These are phyloP conservation scores for Tylopilus orsonianus DNA, from an alignment of 1,284 basidiomycete species.

Conservation along the genomic window DNA sequence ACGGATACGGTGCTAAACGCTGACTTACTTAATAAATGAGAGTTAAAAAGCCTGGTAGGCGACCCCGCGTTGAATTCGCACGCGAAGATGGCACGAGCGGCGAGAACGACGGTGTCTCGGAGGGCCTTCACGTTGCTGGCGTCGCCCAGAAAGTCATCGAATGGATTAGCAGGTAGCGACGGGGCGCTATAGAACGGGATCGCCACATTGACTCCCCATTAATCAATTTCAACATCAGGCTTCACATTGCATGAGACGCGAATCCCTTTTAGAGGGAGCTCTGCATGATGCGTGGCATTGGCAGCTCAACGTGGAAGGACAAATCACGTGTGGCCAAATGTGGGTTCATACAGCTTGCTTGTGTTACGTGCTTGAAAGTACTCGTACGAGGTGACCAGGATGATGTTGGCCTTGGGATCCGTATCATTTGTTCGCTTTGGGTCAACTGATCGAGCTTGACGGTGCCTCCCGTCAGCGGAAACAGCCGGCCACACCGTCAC, in stretches of 20 bases:
- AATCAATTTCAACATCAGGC: conserved; percentile 2
- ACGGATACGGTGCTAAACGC: conserved; percentile 27
- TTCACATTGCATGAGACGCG: conserved; percentile 4
- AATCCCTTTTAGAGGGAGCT: conserved; percentile 1
- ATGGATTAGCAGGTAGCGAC: conserved; percentile 41
- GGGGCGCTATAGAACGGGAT: conserved; percentile 46
- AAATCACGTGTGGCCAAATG: conserved; percentile 1
- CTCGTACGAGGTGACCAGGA: conserved; percentile 56
- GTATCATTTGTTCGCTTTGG: conserved; percentile 46
- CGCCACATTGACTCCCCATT: conserved; percentile 13
- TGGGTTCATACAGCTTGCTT: conserved; percentile 31
- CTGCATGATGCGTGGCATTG: not conserved
- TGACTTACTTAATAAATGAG: conserved; percentile 11
- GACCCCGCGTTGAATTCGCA: conserved; percentile 17
- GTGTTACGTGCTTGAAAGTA: conserved; percentile 32
- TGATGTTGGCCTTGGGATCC: conserved; percentile 63
- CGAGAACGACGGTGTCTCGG: conserved; percentile 38
- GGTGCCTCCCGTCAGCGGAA: conserved; percentile 45
- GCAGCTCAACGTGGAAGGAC: conserved; percentile 1
- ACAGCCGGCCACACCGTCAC: conserved; percentile 5
- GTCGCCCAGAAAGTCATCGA: conserved; percentile 41
- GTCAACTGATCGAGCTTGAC: conserved; percentile 35
- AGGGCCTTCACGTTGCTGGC: conserved; percentile 29
- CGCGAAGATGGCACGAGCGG: conserved; percentile 33
- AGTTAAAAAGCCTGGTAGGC: no score